Evolutionary conservation across 2,329 filamentous ascomycete genomes (phyloP), one percentile per base, ranked within the genome.

Genomic region (Cladophialophora psammophila): DNA sequence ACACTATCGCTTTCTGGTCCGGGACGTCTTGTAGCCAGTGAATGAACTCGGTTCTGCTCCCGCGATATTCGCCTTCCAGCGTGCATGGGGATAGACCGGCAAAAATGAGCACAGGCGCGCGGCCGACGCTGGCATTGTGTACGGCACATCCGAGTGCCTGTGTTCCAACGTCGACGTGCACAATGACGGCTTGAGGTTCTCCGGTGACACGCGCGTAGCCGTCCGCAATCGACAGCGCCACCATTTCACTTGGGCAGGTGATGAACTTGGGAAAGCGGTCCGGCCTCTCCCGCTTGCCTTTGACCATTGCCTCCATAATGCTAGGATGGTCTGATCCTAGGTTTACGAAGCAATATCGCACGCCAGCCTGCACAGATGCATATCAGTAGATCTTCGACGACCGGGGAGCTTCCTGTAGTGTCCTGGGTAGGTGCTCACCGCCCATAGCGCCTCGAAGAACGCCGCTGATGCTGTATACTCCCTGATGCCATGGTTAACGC

Each of bases 21-120:
- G 90, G 91, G 2, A 93, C 90, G 77, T 94, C 90, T 74, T 94
- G 91, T 36, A 94, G 90, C 91, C 91, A 94, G 77, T 94, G 91
- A 72, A 93, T 94, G 76, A 92, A 94, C 78, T 94, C 92, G 1
- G 91, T 93, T 62, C 91, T 83, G n/a, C 86, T 89, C 13, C 91
- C 91, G 0, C 89, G 85, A 80, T 91, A 87, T 78, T 94, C 91
- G 13, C 91, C 91, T 72, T 93, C 90, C 34, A 90, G 84, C 0
- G 91, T 94, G 75, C 88, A 92, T 0, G 91, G 91, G 10, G 88
- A 91, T 13, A 94, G 80, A 3, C 91, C 91, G 1, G 91, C 91
- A 72, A 94, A 94, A 63, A 94, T 88, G 53, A 94, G 78, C 3
- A 94, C 88, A 0, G 92, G 91, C 0, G 88, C 89, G 57, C 91